Evolutionary conservation across 176 grass and related monocot species (phyloP).

Genomic region (Musa schizocarpa): DNA sequence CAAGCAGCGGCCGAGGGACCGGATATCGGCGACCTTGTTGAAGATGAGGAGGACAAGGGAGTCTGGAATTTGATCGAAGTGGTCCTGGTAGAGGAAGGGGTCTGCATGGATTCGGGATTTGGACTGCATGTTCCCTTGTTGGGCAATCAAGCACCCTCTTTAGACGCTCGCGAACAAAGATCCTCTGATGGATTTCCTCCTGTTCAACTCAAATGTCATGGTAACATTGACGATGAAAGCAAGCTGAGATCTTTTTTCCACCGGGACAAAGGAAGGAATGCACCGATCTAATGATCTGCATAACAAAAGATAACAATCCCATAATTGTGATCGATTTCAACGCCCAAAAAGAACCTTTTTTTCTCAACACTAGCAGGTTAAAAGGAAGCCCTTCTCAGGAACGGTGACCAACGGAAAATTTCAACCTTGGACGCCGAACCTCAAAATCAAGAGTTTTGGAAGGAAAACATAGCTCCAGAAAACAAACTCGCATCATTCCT

Average conservation of each 20-base stretch:
- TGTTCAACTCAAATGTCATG: neutral
- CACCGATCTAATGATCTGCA: neutral
- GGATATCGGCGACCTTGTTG: conserved; percentile 3
- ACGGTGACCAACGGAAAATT: neutral
- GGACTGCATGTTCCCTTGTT: neutral
- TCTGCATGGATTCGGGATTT: conserved; percentile 1
- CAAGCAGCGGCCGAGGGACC: neutral
- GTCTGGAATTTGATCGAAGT: neutral
- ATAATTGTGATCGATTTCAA: no score
- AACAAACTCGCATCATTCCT: neutral
- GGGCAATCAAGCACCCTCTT: neutral
- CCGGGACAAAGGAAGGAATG: neutral
- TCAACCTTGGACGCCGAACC: neutral
- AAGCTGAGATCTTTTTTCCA: neutral
- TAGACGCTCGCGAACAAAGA: neutral
- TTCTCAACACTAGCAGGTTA: no score
- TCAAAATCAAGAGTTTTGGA: neutral
- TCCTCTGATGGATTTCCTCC: neutral
- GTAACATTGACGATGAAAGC: neutral
- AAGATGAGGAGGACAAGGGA: conserved; percentile 3
- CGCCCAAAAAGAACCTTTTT: no score
- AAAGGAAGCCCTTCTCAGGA: neutral
- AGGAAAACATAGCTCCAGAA: neutral
- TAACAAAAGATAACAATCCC: neutral
- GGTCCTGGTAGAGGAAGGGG: neutral